A percentile compares a stretch with the other conserved stretches of the same genome.
phyloP scores from a whole-genome alignment of 2,329 filamentous ascomycete genomes.

The Keithomyces neogunnii region DNA sequence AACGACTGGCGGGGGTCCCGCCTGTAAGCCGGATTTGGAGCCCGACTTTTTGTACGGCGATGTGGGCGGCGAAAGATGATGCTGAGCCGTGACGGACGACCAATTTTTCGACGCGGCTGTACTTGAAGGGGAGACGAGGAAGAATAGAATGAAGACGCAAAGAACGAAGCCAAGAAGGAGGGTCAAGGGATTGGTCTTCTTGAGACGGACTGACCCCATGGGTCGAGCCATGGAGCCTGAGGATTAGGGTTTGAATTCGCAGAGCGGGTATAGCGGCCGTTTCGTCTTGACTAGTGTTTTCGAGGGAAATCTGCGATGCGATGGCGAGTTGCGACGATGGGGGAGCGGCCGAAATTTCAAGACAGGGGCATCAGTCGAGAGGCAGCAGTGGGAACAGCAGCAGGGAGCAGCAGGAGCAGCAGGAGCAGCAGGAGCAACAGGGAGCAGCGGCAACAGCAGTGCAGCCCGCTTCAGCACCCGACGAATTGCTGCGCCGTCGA shows the following conservation, averaged over 20 bases:
- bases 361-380: neutral
- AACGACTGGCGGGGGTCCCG: conserved; percentile 68
- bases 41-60: conserved; percentile 34
- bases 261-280: neutral
- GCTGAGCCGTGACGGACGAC: conserved; percentile 38
- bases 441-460: neutral
- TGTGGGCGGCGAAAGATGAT: conserved; percentile 34
- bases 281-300: neutral
- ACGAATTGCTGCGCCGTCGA: neutral
- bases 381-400: too few species aligned
- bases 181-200: conserved; percentile 71
- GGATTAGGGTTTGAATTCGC: neutral
- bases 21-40: conserved; percentile 19
- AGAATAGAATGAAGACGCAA: conserved; percentile 62
- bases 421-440: too few species aligned
- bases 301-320: too few species aligned
- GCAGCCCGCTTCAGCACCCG: neutral
- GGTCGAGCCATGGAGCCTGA: conserved; percentile 41
- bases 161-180: conserved; percentile 63
- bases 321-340: neutral
- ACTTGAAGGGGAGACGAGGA: conserved; percentile 47
- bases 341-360: neutral
- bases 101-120: conserved; percentile 33
- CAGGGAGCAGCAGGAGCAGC: too few species aligned
- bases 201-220: conserved; percentile 61